Base-by-base conservation (phyloP, 352 stramenopile species). In the Thraustochytrium sp. region DNA sequence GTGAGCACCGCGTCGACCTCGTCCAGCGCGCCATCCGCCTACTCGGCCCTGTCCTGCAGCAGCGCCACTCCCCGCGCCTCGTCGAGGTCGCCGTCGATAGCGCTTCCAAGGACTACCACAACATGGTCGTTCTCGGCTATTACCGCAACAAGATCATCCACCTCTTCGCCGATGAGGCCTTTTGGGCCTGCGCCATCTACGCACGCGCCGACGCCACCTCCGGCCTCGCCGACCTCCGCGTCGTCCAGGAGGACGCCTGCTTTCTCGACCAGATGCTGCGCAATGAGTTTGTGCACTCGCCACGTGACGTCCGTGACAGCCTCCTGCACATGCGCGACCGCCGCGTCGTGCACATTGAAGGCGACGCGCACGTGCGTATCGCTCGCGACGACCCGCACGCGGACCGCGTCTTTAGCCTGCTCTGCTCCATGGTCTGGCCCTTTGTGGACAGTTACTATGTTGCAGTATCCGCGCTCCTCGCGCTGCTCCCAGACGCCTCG, bases 131-230 rank as follows among this genome's bases (percentile, higher is more conserved):
- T 64, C 74, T 96, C 3, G 89, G 87, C 3, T 96, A 94, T 76
- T 94, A 94, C 84, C 90, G 92, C 3, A 96, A 96, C 76, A 90
- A 94, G 48, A 76, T 95, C 68, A 84, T 94, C 0, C 90, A 94
- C 75, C 84, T 92, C 55, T 94, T 96, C 42, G 53, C 94, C 4
- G 89, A 87, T 0, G 90, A 95, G 38, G 92, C 93, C 86, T 89
- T 91, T 75, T 77, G 65, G 65, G 65, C 65, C 11, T 77, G 65
- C 8, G 65, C 40, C 13, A 4, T 77, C 46, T 77, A 77, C 5
- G 65, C 65, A 23, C 65, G 65, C 18, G 11, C 40, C 18, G 65
- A 55, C 34, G 0, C 42, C 13, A 1, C 18, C 11, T 31, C 42
- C 8, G 65, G 65, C 13, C 42, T 62, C 65, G 65, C 65, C 18